Evolutionary conservation across 106 monocot species (phyloP), one percentile per base, ranked within the genome.

Genomic region (Dioscorea dumetorum): DNA sequence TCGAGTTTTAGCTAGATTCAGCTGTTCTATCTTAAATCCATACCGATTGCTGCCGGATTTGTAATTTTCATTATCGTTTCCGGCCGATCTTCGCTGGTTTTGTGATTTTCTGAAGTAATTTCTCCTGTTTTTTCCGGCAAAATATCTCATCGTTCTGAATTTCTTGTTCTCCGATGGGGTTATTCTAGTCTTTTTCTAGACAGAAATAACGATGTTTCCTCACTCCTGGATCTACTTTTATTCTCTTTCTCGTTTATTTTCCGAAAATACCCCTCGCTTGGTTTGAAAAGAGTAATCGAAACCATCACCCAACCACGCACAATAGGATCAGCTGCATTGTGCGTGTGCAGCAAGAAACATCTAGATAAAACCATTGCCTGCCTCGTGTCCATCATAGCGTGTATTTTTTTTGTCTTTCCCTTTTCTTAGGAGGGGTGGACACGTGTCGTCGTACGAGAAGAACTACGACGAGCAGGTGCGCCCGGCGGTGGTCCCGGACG

Each of bases 391-490:
- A 2, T 54, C 15, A 8, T 5, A 19, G 1, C 15, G 0, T 54
- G 54, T 54, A 18, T 16, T 9, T 67, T 28, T 28, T 28, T 28
- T 28, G n/a, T n/a, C n/a, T n/a, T 28, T 28, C 2, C 28, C 28
- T 28, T 28, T 28, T 28, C 3, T 50, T 28, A 62, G 54, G 57
- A 79, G 57, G 61, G 78, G 34, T 13, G 60, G 57, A 50, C 83
- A 57, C 59, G 28, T 70, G 56, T 12, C 59, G 60, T 24, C 60
- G 12, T 71, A 71, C 70, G 70, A 71, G 20, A 71, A 61, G 70
- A 71, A 71, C 70, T n/a, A 48, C 7, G 70, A 71, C 49, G 60
- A 71, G 24, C 49, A 48, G 58, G 70, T 23, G n/a, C 70, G 17
- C 35, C 48, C 70, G 15, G 17, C 48, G 13, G 33, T 71, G 4